Conservation (phyloP, 2,329 filamentous ascomycete genomes). For the Monosporascus sp. region DNA sequence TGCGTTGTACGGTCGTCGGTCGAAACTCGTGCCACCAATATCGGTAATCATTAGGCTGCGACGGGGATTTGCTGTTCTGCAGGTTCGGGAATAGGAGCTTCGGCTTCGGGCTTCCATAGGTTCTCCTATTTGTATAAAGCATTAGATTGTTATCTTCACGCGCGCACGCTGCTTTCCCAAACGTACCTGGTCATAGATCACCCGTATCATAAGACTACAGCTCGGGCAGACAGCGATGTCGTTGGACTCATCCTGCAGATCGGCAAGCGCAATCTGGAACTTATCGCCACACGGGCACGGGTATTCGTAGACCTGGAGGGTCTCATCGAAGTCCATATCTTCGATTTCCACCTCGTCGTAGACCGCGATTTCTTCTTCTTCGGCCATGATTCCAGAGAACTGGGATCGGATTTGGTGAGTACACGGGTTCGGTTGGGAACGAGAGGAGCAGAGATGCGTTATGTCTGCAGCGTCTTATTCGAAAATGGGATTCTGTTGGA, state of each 20-base stretch:
- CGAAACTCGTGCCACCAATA: no score
- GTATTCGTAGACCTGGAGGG: slow-evolving; percentile 85
- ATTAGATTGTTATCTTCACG: background rate
- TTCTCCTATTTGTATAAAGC: slow-evolving; percentile 18
- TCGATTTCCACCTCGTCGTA: slow-evolving; percentile 99
- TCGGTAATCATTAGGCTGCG: slow-evolving; percentile 16
- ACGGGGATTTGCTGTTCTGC: slow-evolving; percentile 22
- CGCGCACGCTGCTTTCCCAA: background rate
- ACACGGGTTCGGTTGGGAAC: no score
- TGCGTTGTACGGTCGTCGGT: no score
- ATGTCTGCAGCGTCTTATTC: background rate
- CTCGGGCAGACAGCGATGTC: slow-evolving; percentile 97
- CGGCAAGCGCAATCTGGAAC: slow-evolving; percentile 83
- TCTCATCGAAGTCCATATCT: slow-evolving; percentile 87
- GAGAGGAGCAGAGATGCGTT: no score
- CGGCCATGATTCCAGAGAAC: slow-evolving; percentile 51
- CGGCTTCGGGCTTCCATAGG: slow-evolving; percentile 20
- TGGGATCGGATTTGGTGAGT: slow-evolving; percentile 25
- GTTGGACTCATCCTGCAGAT: slow-evolving; percentile 74
- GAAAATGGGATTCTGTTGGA: background rate
- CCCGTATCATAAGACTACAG: slow-evolving; percentile 92
- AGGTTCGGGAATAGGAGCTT: slow-evolving; percentile 17
- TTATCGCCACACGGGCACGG: slow-evolving; percentile 96
- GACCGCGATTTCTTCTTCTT: slow-evolving; percentile 57
- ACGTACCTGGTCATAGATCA: slow-evolving; percentile 82